Evolutionary conservation across 345 rosid species (phyloP).

Genomic region (Psidium friedrichsthalianum): DNA sequence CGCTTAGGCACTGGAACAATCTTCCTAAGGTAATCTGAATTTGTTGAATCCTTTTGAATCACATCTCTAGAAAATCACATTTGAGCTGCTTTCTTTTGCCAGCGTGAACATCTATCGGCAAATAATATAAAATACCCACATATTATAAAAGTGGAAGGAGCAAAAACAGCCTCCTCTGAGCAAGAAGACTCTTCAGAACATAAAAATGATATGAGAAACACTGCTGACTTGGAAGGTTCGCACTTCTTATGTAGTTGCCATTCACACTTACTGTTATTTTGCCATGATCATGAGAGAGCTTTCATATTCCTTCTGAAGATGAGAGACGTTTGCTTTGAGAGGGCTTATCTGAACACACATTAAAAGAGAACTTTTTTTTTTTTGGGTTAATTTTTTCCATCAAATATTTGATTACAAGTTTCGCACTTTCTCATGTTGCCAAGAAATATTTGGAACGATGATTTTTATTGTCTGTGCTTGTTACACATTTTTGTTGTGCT

Average conservation of each 20-base stretch:
- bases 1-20: slow-evolving; percentile 41
- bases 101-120: slow-evolving; percentile 34
- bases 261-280: neutral
- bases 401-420: neutral
- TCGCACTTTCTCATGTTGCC: neutral
- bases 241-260: neutral
- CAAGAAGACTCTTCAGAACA: slow-evolving; percentile 16
- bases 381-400: neutral
- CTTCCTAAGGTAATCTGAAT: slow-evolving; percentile 56
- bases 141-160: slow-evolving; percentile 34
- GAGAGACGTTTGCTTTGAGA: neutral
- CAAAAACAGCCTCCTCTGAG: slow-evolving; percentile 7
- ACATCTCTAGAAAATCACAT: neutral
- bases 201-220: slow-evolving; percentile 14
- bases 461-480: neutral
- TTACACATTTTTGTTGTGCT: neutral
- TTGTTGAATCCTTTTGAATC: neutral
- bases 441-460: neutral
- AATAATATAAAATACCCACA: slow-evolving; percentile 40
- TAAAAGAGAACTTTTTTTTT: neutral
- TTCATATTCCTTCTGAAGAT: neutral
- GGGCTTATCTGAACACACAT: neutral
- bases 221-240: slow-evolving; percentile 58
- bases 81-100: slow-evolving; percentile 7
- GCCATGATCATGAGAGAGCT: neutral